Evolutionary conservation across 768 basidiomycete genomes (phyloP).

Genomic region (Thelephora ganbajun): DNA sequence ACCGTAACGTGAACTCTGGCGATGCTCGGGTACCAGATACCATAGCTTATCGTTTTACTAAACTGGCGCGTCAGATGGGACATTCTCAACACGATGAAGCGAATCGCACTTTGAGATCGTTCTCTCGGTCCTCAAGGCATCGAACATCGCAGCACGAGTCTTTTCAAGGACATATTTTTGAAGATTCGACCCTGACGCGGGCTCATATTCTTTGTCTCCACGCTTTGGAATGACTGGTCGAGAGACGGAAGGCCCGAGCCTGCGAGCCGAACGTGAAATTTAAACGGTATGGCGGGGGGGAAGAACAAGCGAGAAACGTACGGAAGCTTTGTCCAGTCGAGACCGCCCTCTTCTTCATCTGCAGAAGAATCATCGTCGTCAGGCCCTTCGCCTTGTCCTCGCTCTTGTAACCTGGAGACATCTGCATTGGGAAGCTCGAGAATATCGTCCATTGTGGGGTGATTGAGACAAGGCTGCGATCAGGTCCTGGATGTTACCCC

Average conservation of each 20-base stretch:
- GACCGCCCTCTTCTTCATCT: constrained; percentile 61
- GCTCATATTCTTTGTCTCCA: constrained; percentile 97
- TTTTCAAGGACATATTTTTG: constrained; percentile 75
- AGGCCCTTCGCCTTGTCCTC: constrained; percentile 20
- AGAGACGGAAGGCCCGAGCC: constrained; percentile 4
- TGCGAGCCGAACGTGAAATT: neutral
- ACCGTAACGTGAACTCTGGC: constrained; percentile 52
- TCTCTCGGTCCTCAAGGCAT: constrained; percentile 58
- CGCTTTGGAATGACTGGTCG: constrained; percentile 83
- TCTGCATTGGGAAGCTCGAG: constrained; percentile 30
- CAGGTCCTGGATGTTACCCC: no score
- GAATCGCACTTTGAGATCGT: constrained; percentile 56
- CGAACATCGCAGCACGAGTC: constrained; percentile 77
- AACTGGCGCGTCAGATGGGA: neutral
- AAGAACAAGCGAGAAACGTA: constrained; percentile 18
- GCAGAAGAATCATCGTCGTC: constrained; percentile 38
- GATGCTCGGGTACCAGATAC: constrained; percentile 60
- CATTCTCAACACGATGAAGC: neutral
- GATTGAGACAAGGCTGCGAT: no score
- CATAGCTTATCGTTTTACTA: constrained; percentile 73
- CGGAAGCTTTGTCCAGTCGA: constrained; percentile 78
- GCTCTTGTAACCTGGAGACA: constrained; percentile 14
- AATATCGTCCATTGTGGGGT: constrained; percentile 64
- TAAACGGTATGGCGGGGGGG: neutral
- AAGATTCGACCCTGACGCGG: constrained; percentile 53